phyloP scores from a whole-genome alignment of 352 stramenopile genomes.

The Globisporangium orthogonon region DNA sequence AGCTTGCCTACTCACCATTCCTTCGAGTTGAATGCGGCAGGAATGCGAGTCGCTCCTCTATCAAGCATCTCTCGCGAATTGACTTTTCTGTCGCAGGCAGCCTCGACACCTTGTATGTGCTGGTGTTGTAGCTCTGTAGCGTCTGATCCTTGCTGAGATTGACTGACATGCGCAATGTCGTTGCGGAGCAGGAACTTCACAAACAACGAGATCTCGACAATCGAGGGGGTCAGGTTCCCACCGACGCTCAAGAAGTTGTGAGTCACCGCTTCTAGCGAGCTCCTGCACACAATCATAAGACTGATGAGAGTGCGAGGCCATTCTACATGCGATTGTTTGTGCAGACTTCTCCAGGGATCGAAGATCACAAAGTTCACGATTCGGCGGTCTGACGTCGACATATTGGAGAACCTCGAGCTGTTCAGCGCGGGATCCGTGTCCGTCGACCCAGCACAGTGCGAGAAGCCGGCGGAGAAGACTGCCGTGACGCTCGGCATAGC shows the following conservation, averaged over 20 bases:
- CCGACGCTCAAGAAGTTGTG: constrained; percentile 6
- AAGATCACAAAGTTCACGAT: constrained; percentile 11
- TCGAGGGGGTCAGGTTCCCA: constrained; percentile 14
- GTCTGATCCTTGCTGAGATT: not conserved
- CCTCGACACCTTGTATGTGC: constrained; percentile 5
- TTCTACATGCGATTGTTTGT: not conserved
- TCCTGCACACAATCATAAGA: not conserved
- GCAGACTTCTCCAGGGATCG: constrained; percentile 4
- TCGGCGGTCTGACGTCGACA: constrained; percentile 3
- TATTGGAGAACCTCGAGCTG: not conserved
- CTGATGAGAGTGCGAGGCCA: not conserved
- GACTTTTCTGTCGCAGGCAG: constrained; percentile 3
- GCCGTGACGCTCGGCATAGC: not conserved
- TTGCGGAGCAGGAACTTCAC: constrained; percentile 4
- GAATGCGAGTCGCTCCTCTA: constrained; percentile 1
- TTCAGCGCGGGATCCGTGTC: constrained; percentile 3
- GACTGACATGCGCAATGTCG: not conserved
- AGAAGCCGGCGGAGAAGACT: not conserved
- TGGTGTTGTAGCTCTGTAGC: not conserved
- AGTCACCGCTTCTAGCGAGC: not conserved
- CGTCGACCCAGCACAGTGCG: not conserved
- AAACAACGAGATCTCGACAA: constrained; percentile 9
- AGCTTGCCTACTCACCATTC: not conserved
- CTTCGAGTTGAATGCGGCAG: not conserved
- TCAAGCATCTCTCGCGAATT: constrained; percentile 5